Evolutionary conservation across 2,329 filamentous ascomycete genomes (phyloP), one percentile per base, ranked within the genome.

Genomic region (Cryphonectria carpinicola): DNA sequence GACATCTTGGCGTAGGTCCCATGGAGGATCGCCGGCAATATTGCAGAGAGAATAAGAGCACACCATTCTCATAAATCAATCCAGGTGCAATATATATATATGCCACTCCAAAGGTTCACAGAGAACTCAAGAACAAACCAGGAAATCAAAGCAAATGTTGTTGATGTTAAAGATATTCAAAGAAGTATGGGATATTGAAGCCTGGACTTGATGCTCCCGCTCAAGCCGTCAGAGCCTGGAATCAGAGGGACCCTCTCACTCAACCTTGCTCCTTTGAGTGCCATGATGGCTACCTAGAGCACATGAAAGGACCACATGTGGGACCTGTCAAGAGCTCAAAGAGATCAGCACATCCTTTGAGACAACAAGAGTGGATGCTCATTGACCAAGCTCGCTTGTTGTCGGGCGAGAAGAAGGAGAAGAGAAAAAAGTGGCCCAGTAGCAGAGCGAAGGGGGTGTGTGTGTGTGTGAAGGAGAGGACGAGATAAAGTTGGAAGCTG

Each of bases 1-100:
- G 64, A 39, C 67, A 71, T 71, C 3, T 13, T 19, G 64, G 37
- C 32, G 28, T 35, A 58, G 25, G 5, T 17, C 25, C 25, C 3
- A 3, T 58, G 22, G 37, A n/a, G 22, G 49, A 39, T 11, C 3
- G 8, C 37, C 11, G 2, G 22, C 8, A 52, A 7, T 6, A 22
- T 35, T 37, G 37, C 2, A 5, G 28, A 32, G 13, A 52, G 1
- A 32, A 2, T 14, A 3, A 22, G 22, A 25, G 32, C 19, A 14
- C 10, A 52, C 8, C 6, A 58, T 35, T 28, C 28, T 6, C 25
- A 58, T 35, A 58, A 1, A 58, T 35, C 28, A 35, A 35, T 4
- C 5, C 11, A 14, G 14, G 28, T 19, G 28, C 25, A 54, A 13
- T 32, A 32, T 13, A 6, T 13, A 32, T 32, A 32, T 32, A 32